Base-by-base conservation (phyloP, 257 asterid species). In the Solanum pimpinellifolium region DNA sequence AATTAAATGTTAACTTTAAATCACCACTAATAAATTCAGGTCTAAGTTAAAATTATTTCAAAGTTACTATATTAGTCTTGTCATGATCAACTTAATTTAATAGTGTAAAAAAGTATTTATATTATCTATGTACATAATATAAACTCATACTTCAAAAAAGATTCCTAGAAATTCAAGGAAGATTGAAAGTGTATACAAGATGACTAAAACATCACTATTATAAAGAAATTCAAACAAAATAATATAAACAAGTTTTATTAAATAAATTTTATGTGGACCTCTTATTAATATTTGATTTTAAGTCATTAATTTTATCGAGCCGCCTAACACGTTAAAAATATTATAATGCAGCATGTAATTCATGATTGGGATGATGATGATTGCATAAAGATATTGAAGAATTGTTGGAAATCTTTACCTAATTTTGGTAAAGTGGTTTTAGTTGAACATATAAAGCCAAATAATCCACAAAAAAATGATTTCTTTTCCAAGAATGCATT, bases 341-440 rank as follows among this genome's bases (percentile, higher is more conserved):
- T 7, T 66, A 11, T 10, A 13, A 72, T 25, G 88, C 85, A 90
- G 90, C 83, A 68, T 70, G 80, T 90, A 16, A 87, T 90, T 47
- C 89, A 88, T 52, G 92, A 88, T 84, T 90, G 89, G 92, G 85
- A 87, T 56, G 89, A 90, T 60, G 87, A 88, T 18, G 76, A 86
- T 59, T 86, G 90, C 73, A 35, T 88, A 66, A 86, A 83, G 46
- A 33, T 88, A 42, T 23, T 90, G 88, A 76, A 86, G 56, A 90
- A 90, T 72, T 88, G 89, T 85, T 83, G 72, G 65, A 66, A 83
- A 23, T 87, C 90, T 29, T 29, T 88, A 44, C 88, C 89, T 16
- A 65, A 88, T 9, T 8, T 74, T 35, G 88, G 92, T 23, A 90
- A 90, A 56, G 76, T 88, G 46, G 81, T 88, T 1, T 21, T 88